A percentile compares a stretch with the other conserved stretches of the same genome.
These are phyloP conservation scores for Ceratocystis albifundus DNA, from an alignment of 2,329 filamentous ascomycete genomes.

Conservation along the genomic window DNA sequence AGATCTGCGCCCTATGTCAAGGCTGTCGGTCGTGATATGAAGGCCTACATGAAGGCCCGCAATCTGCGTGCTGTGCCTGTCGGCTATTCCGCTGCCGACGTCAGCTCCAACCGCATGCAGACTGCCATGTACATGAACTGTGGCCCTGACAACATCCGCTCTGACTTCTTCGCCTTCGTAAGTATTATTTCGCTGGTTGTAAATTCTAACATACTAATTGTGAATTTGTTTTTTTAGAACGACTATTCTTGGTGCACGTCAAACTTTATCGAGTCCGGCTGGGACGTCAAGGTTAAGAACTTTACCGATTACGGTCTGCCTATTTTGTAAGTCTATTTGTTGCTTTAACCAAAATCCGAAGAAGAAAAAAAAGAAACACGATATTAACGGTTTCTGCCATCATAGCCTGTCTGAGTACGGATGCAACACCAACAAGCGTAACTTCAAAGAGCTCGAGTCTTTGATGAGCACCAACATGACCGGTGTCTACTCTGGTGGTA, in stretches of 20 bases:
- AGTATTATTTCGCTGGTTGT: constrained; percentile 3
- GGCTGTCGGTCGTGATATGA: constrained; percentile 66
- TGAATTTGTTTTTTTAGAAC: constrained; percentile 39
- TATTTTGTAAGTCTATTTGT: constrained; percentile 50
- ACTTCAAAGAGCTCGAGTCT: constrained; percentile 66
- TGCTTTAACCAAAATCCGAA: constrained; percentile 22
- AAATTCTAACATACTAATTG: constrained; percentile 26
- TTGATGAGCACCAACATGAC: constrained; percentile 81
- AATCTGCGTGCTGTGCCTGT: constrained; percentile 58
- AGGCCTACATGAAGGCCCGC: constrained; percentile 53
- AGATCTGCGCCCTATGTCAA: constrained; percentile 62
- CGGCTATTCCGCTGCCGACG: constrained; percentile 68
- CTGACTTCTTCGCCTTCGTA: constrained; percentile 71
- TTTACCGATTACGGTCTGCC: constrained; percentile 79
- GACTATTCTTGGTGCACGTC: constrained; percentile 81
- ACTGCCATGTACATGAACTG: constrained; percentile 92
- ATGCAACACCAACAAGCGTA: constrained; percentile 68
- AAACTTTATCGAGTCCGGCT: constrained; percentile 59
- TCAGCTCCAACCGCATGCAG: constrained; percentile 72
- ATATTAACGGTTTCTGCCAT: not conserved
- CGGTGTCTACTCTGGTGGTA: constrained; percentile 80
- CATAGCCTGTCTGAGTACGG: constrained; percentile 76
- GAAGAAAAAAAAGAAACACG: too few species aligned
- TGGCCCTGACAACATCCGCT: constrained; percentile 68
- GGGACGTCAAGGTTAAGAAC: constrained; percentile 79